Conservation (phyloP, 352 stramenopile species). For the Globisporangium lucens region DNA sequence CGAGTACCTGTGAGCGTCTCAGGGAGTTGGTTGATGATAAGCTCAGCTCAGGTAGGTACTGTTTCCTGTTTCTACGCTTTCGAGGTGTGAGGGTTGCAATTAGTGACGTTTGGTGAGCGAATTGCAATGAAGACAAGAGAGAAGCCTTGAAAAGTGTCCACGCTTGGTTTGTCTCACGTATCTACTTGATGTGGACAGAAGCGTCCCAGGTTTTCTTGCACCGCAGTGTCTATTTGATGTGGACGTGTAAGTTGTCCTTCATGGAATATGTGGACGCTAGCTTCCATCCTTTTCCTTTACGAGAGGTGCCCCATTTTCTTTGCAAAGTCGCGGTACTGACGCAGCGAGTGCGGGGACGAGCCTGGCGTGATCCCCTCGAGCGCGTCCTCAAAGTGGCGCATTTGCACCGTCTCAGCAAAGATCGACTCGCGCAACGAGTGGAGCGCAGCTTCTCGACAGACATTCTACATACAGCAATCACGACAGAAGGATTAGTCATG, state of each 20-base stretch:
- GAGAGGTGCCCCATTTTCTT: constrained; percentile 49
- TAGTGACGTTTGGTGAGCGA: neutral
- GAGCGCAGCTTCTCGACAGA: constrained; percentile 83
- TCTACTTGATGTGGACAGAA: neutral
- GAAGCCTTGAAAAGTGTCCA: neutral
- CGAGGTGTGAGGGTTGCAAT: neutral
- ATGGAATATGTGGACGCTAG: neutral
- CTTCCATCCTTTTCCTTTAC: constrained; percentile 11
- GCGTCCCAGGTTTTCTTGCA: neutral
- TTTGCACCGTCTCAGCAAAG: constrained; percentile 39
- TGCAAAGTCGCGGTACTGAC: constrained; percentile 60
- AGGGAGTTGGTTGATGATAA: neutral
- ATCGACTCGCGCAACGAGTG: constrained; percentile 73
- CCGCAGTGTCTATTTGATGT: neutral
- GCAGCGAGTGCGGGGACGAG: constrained; percentile 51
- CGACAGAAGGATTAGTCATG: too few species aligned
- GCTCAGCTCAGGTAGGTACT: neutral
- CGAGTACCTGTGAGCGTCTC: constrained; percentile 42
- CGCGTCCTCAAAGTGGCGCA: constrained; percentile 60
- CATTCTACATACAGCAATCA: constrained; percentile 40
- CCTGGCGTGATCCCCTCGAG: constrained; percentile 48
- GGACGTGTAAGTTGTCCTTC: neutral
- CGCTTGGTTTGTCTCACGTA: neutral
- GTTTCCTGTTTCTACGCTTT: neutral
- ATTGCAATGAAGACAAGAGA: neutral